Evolutionary conservation across 2,329 filamentous ascomycete species (phyloP).

Genomic region (Aspergillus eucalypticola): DNA sequence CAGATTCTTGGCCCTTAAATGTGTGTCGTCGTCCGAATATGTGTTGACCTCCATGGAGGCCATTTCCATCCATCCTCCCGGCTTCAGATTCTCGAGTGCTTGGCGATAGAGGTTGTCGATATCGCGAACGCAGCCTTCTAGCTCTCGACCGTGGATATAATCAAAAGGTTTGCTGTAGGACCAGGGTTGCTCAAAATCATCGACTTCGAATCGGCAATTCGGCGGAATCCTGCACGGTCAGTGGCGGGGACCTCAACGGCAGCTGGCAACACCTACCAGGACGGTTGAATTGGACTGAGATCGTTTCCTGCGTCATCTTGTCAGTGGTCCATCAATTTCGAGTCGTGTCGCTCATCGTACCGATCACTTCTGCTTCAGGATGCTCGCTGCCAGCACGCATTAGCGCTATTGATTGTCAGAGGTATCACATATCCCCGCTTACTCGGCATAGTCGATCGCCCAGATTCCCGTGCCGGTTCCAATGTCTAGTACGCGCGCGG

Average conservation of each 20-base stretch:
- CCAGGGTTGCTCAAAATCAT: conserved; percentile 35
- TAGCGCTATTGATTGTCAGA: not conserved
- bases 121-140: conserved; percentile 33
- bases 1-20: conserved; percentile 27
- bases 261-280: conserved; percentile 24
- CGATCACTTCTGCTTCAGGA: conserved; percentile 32
- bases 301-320: conserved; percentile 29
- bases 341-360: conserved; percentile 15
- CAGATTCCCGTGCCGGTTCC: conserved; percentile 42
- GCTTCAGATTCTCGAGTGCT: conserved; percentile 27
- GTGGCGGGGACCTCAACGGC: not conserved
- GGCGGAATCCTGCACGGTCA: conserved; percentile 31
- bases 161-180: conserved; percentile 32
- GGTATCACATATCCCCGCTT: conserved; percentile 11
- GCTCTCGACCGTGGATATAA: conserved; percentile 35
- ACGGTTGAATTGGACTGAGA: conserved; percentile 34
- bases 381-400: conserved; percentile 21
- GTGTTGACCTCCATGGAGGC: conserved; percentile 87
- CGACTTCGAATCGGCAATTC: conserved; percentile 37
- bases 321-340: not conserved
- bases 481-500: conserved; percentile 35
- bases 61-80: conserved; percentile 33
- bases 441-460: conserved; percentile 42
- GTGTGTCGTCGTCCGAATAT: conserved; percentile 61
- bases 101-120: conserved; percentile 30